phyloP scores from a whole-genome alignment of 345 rosid species.

The Citrus cavaleriei region DNA sequence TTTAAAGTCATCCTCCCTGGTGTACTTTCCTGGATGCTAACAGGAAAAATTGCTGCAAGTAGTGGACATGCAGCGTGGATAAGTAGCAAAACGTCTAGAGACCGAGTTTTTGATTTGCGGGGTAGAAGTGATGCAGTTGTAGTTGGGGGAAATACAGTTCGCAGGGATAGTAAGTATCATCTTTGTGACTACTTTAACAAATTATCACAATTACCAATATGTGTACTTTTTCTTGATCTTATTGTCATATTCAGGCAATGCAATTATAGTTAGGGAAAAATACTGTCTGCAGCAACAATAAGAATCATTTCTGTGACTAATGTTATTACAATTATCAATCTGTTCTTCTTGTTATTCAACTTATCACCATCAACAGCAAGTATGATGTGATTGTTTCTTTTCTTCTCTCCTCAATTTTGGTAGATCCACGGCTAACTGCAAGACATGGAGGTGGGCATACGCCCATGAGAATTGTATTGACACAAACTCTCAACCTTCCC shows the following conservation, averaged over 20 bases:
- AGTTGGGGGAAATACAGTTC: constrained; percentile 92
- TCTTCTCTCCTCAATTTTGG: constrained; percentile 9
- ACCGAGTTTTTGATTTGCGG: constrained; percentile 74
- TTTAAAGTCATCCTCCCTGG: not conserved
- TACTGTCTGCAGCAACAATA: constrained; percentile 76
- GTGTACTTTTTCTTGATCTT: not conserved
- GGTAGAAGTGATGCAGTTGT: constrained; percentile 86
- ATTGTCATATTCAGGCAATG: constrained; percentile 46
- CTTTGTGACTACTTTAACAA: not conserved
- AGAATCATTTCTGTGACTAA: constrained; percentile 12
- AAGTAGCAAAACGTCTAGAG: constrained; percentile 78
- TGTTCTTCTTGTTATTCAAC: not conserved
- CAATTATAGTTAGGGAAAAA: constrained; percentile 82
- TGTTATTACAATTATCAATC: not conserved
- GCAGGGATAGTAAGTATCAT: constrained; percentile 65
- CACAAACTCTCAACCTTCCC: constrained; percentile 82
- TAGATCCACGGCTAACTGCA: constrained; percentile 87
- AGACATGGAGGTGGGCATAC: constrained; percentile 88
- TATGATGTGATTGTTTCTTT: not conserved
- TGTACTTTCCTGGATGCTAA: constrained; percentile 15
- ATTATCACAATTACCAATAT: not conserved
- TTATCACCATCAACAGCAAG: not conserved
- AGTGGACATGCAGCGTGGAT: constrained; percentile 97
- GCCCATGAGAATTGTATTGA: constrained; percentile 82
- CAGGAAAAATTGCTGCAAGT: constrained; percentile 91